Percentiles rank a stretch among this genome's conserved stretches.
phyloP scores from a whole-genome alignment of 192 early-diverging fungal species.

The Backusella psychrophila region DNA sequence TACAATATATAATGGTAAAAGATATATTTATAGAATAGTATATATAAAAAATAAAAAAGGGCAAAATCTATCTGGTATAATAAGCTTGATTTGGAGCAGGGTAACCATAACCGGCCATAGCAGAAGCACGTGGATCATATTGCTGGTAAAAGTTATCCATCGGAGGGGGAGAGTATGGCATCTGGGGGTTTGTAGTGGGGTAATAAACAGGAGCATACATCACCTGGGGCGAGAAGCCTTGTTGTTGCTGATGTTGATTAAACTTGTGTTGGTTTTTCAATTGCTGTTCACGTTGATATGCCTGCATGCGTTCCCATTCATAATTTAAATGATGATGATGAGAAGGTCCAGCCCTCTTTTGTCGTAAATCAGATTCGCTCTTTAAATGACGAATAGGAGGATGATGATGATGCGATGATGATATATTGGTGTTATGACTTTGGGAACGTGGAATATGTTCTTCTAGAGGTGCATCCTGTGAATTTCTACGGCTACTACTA shows the following conservation, averaged over 20 bases:
- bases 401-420: neutral
- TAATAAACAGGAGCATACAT: neutral
- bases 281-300: constrained; percentile 12
- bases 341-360: neutral
- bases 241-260: neutral
- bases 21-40: neutral
- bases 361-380: constrained; percentile 18
- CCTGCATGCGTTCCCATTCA: constrained; percentile 23
- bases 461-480: constrained; percentile 3
- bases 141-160: constrained; percentile 1
- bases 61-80: neutral
- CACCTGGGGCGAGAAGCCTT: neutral
- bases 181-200: neutral
- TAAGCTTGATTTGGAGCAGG: neutral
- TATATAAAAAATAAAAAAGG: neutral
- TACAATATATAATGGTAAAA: neutral
- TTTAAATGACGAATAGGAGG: constrained; percentile 8
- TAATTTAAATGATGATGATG: neutral
- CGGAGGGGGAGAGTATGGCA: neutral
- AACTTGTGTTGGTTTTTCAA: neutral
- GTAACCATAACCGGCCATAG: neutral
- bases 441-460: neutral
- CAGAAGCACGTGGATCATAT: neutral
- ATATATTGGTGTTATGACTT: neutral
- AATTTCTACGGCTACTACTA: neutral